phyloP scores from a whole-genome alignment of 2,329 filamentous ascomycete species.

The Stachybotrys chlorohalonatus region DNA sequence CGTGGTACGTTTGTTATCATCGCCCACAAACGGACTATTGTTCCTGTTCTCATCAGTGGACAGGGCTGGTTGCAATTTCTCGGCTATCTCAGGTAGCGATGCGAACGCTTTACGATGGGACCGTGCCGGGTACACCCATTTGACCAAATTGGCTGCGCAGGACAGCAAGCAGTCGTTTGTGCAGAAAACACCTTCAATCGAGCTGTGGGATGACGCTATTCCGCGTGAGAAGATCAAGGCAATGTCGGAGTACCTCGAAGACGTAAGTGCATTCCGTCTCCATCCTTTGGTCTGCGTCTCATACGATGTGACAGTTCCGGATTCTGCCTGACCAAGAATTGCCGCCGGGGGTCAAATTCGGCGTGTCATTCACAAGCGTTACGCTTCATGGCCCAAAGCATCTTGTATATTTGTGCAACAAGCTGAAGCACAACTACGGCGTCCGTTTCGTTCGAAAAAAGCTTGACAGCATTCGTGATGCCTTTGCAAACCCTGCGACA shows the following conservation, averaged over 20 bases:
- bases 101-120: conserved; percentile 30
- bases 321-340: conserved; percentile 16
- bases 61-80: conserved; percentile 32
- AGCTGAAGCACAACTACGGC: conserved; percentile 13
- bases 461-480: conserved; percentile 13
- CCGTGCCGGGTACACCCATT: conserved; percentile 23
- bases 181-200: conserved; percentile 22
- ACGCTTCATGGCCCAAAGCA: conserved; percentile 26
- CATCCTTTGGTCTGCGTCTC: not conserved
- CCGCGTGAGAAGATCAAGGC: conserved; percentile 26
- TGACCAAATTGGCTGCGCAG: conserved; percentile 19
- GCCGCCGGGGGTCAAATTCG: conserved; percentile 18
- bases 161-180: conserved; percentile 19
- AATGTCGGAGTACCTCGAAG: conserved; percentile 26
- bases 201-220: conserved; percentile 28
- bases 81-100: conserved; percentile 29
- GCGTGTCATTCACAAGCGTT: conserved; percentile 21
- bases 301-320: conserved; percentile 13
- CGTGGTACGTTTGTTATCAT: conserved; percentile 16
- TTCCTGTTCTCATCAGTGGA: not conserved
- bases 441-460: conserved; percentile 17
- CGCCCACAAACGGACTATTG: not conserved
- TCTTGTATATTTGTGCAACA: conserved; percentile 16
- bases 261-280: conserved; percentile 14
- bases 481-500: conserved; percentile 13